Conservation (phyloP, 2,329 filamentous ascomycete species). For the Diaporthe ampelina region DNA sequence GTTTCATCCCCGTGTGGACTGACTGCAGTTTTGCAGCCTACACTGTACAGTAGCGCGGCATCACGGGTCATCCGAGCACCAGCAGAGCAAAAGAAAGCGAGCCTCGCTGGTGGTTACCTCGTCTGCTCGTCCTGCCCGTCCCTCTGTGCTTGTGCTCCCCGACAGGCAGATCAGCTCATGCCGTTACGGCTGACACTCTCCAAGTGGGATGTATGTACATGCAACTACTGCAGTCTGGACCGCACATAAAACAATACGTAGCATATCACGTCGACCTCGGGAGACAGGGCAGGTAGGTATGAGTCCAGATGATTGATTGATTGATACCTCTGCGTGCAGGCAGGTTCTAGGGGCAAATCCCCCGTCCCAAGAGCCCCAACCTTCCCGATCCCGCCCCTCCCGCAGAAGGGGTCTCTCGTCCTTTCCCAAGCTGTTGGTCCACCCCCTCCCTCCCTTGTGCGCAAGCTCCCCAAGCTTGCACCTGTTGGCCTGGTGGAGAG, state of each 20-base stretch:
- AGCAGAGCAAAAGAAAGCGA: not conserved
- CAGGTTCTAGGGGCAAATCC: too few species aligned
- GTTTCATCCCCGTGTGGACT: not conserved
- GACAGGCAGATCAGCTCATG: not conserved
- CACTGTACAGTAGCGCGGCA: not conserved
- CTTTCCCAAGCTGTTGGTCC: not conserved
- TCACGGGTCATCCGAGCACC: not conserved
- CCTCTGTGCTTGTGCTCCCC: constrained; percentile 3
- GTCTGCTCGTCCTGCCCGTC: not conserved
- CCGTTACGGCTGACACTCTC: not conserved
- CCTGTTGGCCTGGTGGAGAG: not conserved
- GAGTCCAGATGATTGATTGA: not conserved
- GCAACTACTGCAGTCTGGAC: not conserved
- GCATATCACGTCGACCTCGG: not conserved
- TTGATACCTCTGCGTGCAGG: not conserved
- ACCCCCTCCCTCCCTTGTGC: not conserved
- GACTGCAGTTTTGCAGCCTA: not conserved
- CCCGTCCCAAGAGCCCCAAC: not conserved
- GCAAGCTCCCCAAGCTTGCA: too few species aligned
- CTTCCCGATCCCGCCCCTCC: constrained; percentile 10
- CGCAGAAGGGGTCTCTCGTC: not conserved
- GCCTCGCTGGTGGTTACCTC: constrained; percentile 8
- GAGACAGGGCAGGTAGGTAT: not conserved
- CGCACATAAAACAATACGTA: not conserved
- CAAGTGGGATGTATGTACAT: not conserved